phyloP scores from a whole-genome alignment of 148 eudicot genomes.

The Spergularia bocconei region DNA sequence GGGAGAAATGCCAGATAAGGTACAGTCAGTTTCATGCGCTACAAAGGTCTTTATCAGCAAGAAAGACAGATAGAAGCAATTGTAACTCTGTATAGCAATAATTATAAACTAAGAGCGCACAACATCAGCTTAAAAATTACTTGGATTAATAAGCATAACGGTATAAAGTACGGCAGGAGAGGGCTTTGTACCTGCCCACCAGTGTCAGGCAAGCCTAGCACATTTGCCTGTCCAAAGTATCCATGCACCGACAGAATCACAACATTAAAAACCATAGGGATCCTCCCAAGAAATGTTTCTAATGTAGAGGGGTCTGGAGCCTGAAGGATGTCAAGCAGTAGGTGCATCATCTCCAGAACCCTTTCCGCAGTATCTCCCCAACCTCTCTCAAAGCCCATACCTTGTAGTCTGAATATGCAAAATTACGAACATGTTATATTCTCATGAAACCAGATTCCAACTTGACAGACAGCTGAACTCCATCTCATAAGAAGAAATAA shows the following conservation, averaged over 20 bases:
- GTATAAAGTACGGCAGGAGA: neutral
- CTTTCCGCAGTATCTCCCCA: conserved; percentile 86
- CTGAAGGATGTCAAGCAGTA: conserved; percentile 88
- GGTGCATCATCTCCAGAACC: conserved; percentile 85
- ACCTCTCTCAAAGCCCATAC: conserved; percentile 93
- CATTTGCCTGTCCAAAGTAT: conserved; percentile 98
- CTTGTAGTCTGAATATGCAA: conserved; percentile 58
- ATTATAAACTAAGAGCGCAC: neutral
- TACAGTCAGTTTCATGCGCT: neutral
- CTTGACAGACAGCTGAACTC: neutral
- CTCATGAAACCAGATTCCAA: neutral
- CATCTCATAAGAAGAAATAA: neutral
- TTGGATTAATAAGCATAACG: neutral
- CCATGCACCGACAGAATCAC: conserved; percentile 89
- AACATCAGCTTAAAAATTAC: neutral
- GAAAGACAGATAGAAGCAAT: neutral
- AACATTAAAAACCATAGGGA: conserved; percentile 96
- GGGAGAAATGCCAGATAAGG: neutral
- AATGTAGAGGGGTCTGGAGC: conserved; percentile 91
- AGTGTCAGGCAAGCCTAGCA: conserved; percentile 94
- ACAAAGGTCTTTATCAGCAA: neutral
- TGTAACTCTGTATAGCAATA: neutral
- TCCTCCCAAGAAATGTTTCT: conserved; percentile 88
- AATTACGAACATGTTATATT: neutral
- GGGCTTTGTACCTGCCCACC: conserved; percentile 82